A percentile compares a stretch with the other conserved stretches of the same genome.
Evolutionary conservation across 2,329 filamentous ascomycete genomes (phyloP).

Genomic region (Graphiopsis chlorocephala): DNA sequence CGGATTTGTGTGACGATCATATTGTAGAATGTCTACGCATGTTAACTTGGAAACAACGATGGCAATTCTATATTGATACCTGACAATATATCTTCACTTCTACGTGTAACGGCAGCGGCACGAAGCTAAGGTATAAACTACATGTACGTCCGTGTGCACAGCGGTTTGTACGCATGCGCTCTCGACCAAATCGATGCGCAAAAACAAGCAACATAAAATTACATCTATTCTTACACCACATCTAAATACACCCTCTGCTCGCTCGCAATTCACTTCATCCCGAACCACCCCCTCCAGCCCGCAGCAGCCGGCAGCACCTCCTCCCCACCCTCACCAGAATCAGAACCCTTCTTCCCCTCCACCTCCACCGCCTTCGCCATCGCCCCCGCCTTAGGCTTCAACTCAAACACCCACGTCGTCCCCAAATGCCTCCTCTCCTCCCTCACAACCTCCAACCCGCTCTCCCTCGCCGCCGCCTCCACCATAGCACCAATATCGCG

Average conservation of each 20-base stretch:
- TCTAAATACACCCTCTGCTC: neutral
- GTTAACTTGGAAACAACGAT: neutral
- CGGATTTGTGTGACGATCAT: neutral
- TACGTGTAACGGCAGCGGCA: no score
- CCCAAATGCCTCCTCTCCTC: slow-evolving; percentile 48
- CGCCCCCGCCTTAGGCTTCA: slow-evolving; percentile 36
- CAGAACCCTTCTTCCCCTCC: neutral
- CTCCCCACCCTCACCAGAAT: neutral
- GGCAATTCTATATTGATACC: no score
- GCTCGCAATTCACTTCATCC: neutral
- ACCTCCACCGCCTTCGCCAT: neutral
- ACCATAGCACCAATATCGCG: slow-evolving; percentile 51
- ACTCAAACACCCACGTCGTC: slow-evolving; percentile 50
- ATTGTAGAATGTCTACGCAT: neutral
- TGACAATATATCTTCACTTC: no score
- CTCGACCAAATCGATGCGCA: neutral
- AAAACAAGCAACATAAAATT: neutral
- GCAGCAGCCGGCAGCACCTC: neutral
- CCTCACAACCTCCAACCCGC: slow-evolving; percentile 46
- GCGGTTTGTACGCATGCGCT: neutral
- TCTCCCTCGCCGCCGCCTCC: slow-evolving; percentile 45
- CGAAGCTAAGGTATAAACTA: no score
- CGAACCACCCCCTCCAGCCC: slow-evolving; percentile 21
- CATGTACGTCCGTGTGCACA: no score
- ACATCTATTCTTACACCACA: neutral